Conservation (phyloP, 306 rosid species). For the Citrullus amarus region DNA sequence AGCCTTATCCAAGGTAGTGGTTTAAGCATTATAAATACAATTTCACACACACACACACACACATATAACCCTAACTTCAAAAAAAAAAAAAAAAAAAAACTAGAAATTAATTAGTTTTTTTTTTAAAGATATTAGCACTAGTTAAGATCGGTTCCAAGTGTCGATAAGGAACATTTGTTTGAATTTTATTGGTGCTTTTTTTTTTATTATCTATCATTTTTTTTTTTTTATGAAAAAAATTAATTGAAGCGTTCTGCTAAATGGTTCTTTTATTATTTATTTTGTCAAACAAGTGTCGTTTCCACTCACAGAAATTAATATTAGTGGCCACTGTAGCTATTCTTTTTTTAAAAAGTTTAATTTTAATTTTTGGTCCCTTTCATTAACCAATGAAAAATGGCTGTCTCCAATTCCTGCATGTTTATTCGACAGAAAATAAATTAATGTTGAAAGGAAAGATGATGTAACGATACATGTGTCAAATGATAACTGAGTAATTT, state of each 20-base stretch:
- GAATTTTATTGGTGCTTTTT: background rate
- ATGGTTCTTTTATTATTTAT: background rate
- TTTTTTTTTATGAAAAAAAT: no score
- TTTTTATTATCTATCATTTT: background rate
- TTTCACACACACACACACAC: background rate
- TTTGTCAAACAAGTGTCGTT: background rate
- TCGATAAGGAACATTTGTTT: background rate
- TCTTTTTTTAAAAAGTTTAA: background rate
- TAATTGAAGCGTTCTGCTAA: background rate
- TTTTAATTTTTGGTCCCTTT: background rate
- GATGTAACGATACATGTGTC: background rate
- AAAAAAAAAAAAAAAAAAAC: background rate
- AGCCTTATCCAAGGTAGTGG: slow-evolving; percentile 9
- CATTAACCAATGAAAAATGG: background rate
- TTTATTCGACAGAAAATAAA: background rate
- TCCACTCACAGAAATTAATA: background rate
- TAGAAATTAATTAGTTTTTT: background rate
- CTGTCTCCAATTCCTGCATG: background rate
- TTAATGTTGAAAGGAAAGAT: background rate
- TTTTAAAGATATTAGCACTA: background rate
- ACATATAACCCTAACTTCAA: background rate
- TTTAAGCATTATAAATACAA: background rate
- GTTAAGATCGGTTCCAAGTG: background rate
- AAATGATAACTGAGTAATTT: background rate
- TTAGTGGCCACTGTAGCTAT: background rate